Percentiles rank a stretch among this genome's conserved stretches.
phyloP scores from a whole-genome alignment of 2,329 filamentous ascomycete species.

The Diaporthe vaccinii region DNA sequence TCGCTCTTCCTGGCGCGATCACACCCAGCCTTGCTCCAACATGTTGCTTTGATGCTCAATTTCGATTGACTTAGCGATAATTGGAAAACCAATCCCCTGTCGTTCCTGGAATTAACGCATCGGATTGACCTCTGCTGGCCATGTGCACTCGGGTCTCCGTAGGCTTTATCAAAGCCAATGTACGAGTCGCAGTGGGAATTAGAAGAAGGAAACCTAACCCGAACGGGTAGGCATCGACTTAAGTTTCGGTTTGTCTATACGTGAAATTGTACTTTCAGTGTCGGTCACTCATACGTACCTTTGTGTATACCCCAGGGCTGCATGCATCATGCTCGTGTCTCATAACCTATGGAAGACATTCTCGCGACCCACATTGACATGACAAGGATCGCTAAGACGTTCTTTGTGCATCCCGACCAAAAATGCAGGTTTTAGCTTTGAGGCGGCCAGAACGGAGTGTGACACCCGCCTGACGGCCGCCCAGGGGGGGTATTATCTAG shows the following conservation, averaged over 20 bases:
- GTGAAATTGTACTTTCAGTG: not conserved
- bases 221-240: no score
- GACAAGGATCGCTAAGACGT: not conserved
- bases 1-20: not conserved
- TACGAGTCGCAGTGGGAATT: not conserved
- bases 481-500: not conserved
- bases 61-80: not conserved
- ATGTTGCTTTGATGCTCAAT: not conserved
- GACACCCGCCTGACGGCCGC: not conserved
- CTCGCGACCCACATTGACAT: not conserved
- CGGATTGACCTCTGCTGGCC: not conserved
- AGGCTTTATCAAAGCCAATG: not conserved
- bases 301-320: not conserved
- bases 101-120: not conserved
- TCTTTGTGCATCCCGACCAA: not conserved
- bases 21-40: not conserved
- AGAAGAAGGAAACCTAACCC: no score
- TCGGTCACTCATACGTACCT: not conserved
- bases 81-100: no score
- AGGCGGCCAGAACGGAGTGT: not conserved
- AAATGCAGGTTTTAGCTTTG: not conserved
- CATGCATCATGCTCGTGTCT: not conserved
- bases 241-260: not conserved
- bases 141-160: not conserved
- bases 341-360: not conserved